These are phyloP conservation scores for Anthracocystis panici-leucophaei DNA, from an alignment of 1,284 basidiomycete genomes.

Conservation along the genomic window DNA sequence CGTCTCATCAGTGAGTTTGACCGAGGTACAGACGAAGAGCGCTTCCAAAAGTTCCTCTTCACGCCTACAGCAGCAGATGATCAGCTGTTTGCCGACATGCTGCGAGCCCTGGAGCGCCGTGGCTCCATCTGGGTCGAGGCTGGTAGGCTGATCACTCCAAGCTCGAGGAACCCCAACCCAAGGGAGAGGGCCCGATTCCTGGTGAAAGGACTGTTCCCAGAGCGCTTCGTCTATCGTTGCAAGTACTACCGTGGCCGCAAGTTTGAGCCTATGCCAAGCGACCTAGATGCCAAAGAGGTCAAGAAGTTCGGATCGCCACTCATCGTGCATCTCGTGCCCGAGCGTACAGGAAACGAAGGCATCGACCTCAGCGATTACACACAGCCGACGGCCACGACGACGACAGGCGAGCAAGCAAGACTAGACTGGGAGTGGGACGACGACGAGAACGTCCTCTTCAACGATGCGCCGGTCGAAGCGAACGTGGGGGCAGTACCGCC, in stretches of 20 bases:
- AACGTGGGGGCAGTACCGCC: conserved; percentile 3
- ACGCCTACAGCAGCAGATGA: conserved; percentile 10
- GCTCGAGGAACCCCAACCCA: conserved; percentile 32
- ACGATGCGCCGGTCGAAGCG: background rate
- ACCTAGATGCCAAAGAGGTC: conserved; percentile 28
- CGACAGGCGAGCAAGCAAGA: background rate
- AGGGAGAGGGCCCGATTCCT: conserved; percentile 32
- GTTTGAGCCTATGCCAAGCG: conserved; percentile 44
- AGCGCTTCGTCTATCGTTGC: conserved; percentile 34
- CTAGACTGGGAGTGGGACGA: conserved; percentile 48
- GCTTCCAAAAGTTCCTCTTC: conserved; percentile 31
- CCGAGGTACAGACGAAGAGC: conserved; percentile 24
- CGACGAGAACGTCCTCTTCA: conserved; percentile 18
- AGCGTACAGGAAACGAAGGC: conserved; percentile 32
- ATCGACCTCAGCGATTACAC: conserved; percentile 28
- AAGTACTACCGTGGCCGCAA: conserved; percentile 34
- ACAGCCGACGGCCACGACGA: background rate
- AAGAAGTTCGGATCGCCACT: conserved; percentile 35
- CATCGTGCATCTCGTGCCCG: conserved; percentile 26
- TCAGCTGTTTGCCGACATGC: conserved; percentile 24
- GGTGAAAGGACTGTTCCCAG: conserved; percentile 47
- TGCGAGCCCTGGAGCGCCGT: conserved; percentile 32
- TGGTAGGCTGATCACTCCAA: conserved; percentile 39
- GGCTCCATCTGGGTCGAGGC: conserved; percentile 46
- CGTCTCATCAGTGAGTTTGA: conserved; percentile 34